Conservation (phyloP, 139 green algal species). For the Picochlorum sp. region DNA sequence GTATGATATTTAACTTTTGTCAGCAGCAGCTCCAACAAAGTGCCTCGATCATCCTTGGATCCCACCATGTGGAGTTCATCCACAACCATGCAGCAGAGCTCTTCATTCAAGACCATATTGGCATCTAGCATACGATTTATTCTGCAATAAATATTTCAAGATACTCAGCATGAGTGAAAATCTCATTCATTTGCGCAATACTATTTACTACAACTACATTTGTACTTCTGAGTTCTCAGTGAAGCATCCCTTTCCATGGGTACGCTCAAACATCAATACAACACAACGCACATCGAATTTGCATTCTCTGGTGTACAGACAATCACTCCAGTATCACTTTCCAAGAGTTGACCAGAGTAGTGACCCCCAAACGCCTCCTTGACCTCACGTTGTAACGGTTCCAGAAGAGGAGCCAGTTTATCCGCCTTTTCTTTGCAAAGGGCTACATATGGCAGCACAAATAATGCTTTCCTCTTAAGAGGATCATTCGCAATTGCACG, state of each 20-base stretch:
- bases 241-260: too few relatives aligned
- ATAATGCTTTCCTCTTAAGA: slow-evolving; percentile 2
- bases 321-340: slow-evolving; percentile 2
- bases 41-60: slow-evolving; percentile 62
- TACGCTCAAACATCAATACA: too few relatives aligned
- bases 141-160: background rate
- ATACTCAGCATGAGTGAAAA: too few relatives aligned
- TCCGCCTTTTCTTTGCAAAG: slow-evolving; percentile 9
- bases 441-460: slow-evolving; percentile 10
- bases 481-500: background rate
- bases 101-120: background rate
- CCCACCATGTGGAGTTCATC: slow-evolving; percentile 15
- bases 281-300: slow-evolving; percentile 6
- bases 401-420: background rate
- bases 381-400: background rate
- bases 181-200: too few relatives aligned
- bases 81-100: slow-evolving; percentile 5
- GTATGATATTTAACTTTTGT: slow-evolving; percentile 76
- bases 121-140: slow-evolving; percentile 17
- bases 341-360: background rate
- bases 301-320: slow-evolving; percentile 14
- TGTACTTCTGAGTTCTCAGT: too few relatives aligned
- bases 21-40: slow-evolving; percentile 87
- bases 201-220: too few relatives aligned
- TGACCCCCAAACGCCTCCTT: slow-evolving; percentile 1